Conservation (phyloP, 2,329 filamentous ascomycete species). For the Xylaria arbuscula region DNA sequence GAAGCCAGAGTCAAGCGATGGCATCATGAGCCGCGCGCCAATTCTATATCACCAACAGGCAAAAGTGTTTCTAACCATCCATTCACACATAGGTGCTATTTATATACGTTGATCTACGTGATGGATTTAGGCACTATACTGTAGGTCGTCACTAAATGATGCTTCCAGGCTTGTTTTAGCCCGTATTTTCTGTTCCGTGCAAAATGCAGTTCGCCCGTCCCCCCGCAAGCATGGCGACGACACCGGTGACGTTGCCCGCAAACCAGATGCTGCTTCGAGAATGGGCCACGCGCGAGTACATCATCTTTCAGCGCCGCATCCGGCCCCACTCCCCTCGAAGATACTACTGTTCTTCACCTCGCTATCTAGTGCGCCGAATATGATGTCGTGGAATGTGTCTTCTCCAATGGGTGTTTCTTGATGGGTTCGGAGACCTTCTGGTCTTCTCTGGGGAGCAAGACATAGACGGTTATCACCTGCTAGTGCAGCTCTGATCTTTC, state of each 20-base stretch:
- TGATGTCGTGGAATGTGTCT: slow-evolving; percentile 92
- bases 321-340: slow-evolving; percentile 67
- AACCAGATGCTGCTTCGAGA: slow-evolving; percentile 68
- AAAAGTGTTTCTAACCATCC: slow-evolving; percentile 11
- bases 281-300: slow-evolving; percentile 65
- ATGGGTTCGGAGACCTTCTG: no score
- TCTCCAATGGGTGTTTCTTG: slow-evolving; percentile 83
- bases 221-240: slow-evolving; percentile 63
- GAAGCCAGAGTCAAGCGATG: no score
- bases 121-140: no score
- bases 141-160: no score
- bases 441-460: no score
- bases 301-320: slow-evolving; percentile 61
- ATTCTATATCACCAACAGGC: neutral
- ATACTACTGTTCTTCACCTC: slow-evolving; percentile 91
- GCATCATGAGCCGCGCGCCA: slow-evolving; percentile 31
- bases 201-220: slow-evolving; percentile 66
- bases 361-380: slow-evolving; percentile 95
- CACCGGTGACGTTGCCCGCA: slow-evolving; percentile 65
- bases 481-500: slow-evolving; percentile 1
- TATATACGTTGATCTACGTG: no score
- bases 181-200: no score
- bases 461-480: neutral
- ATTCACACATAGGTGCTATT: neutral
- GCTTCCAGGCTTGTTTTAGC: no score